Evolutionary conservation across 306 rosid genomes (phyloP).

Genomic region (Quercus gilva): DNA sequence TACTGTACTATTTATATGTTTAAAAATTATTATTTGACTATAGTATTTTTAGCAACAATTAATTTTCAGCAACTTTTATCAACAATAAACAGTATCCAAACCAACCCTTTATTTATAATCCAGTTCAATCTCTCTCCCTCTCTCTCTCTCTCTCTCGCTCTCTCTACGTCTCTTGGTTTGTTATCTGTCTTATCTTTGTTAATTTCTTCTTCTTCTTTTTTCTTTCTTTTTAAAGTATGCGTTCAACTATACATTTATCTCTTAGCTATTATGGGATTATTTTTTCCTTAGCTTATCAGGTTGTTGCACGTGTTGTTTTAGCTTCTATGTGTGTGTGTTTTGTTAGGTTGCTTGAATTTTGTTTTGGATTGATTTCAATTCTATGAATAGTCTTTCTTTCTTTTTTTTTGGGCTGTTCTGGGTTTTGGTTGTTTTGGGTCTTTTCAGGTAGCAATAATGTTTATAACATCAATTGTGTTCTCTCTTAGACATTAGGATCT

Average conservation of each 20-base stretch:
- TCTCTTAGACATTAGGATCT: not conserved
- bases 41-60: too few species aligned
- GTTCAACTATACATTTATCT: not conserved
- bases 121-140: constrained; percentile 1
- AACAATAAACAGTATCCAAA: too few species aligned
- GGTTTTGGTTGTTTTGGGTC: constrained; percentile 15
- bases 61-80: too few species aligned
- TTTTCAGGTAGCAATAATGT: not conserved
- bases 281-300: not conserved
- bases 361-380: too few species aligned
- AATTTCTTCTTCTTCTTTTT: not conserved
- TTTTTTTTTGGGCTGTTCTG: not conserved
- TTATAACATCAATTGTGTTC: not conserved
- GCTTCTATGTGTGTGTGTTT: not conserved
- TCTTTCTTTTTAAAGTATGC: too few species aligned
- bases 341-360: not conserved
- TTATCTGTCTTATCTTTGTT: constrained; percentile 7
- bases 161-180: constrained; percentile 25
- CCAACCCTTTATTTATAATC: not conserved
- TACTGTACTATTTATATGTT: too few species aligned
- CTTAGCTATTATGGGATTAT: not conserved
- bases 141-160: constrained; percentile 1
- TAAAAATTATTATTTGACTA: too few species aligned
- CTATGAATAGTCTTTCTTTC: too few species aligned
- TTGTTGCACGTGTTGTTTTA: not conserved